These are phyloP conservation scores for Microsporum ferrugineum DNA, from an alignment of 2,329 filamentous ascomycete species.

Conservation along the genomic window DNA sequence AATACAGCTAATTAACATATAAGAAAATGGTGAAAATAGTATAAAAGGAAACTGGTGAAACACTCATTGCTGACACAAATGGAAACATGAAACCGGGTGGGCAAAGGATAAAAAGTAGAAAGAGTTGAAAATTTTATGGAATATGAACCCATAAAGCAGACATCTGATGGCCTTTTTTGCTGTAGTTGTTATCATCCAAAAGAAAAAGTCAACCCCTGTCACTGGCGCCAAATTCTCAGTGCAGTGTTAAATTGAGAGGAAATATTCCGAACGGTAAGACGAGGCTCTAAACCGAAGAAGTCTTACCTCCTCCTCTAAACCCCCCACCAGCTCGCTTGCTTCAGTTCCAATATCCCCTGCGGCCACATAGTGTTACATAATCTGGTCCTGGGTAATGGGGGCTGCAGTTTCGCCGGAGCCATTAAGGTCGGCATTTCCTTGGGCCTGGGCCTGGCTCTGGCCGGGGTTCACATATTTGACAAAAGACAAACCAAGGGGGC, in stretches of 20 bases:
- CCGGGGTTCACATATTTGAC: constrained; percentile 78
- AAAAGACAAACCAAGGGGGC: constrained; percentile 82
- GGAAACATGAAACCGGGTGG: not conserved
- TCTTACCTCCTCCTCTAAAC: not conserved
- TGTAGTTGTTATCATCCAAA: constrained; percentile 2
- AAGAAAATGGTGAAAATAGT: not conserved
- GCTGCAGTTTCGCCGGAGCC: constrained; percentile 40
- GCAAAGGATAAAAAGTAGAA: not conserved
- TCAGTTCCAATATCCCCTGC: not conserved
- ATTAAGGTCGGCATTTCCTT: constrained; percentile 64
- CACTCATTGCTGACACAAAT: not conserved
- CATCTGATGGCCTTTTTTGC: not conserved
- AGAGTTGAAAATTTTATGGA: not conserved
- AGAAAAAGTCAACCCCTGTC: constrained; percentile 1
- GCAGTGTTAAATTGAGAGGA: not conserved
- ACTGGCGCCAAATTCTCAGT: not conserved
- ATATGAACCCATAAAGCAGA: not conserved
- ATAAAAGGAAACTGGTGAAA: not conserved
- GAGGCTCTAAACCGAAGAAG: not conserved
- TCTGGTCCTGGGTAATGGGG: constrained; percentile 90
- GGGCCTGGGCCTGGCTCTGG: constrained; percentile 37
- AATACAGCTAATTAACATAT: not conserved
- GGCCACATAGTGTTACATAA: constrained; percentile 55
- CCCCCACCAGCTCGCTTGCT: not conserved
- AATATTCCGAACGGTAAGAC: not conserved